phyloP scores from a whole-genome alignment of 176 grass and related monocot genomes.

The Oryza glumipatula region DNA sequence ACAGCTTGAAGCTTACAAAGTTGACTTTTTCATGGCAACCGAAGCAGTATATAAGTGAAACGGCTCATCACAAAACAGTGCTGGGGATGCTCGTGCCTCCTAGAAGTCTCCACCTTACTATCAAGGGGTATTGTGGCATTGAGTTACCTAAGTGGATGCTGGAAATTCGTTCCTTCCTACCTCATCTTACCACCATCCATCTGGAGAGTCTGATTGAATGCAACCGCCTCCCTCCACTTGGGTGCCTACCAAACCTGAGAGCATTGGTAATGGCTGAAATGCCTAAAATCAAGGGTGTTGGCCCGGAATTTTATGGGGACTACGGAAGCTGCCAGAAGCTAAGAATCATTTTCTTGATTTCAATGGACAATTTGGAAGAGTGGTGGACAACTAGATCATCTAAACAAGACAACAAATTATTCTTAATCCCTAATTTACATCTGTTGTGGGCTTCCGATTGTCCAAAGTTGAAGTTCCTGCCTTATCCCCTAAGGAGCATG shows the following conservation, averaged over 20 bases:
- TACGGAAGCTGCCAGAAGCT: neutral
- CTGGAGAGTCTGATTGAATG: neutral
- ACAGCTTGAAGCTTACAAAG: neutral
- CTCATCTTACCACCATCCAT: neutral
- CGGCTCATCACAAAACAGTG: neutral
- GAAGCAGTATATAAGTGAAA: neutral
- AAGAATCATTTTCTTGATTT: fast-evolving
- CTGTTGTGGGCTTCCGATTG: fast-evolving
- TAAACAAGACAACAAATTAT: neutral
- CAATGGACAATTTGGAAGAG: constrained; percentile 2
- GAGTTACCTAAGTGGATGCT: neutral
- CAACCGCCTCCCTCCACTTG: constrained; percentile 4
- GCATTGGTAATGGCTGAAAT: fast-evolving
- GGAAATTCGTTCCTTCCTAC: neutral
- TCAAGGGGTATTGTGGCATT: fast-evolving
- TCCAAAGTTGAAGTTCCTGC: constrained; percentile 18
- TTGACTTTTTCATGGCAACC: neutral
- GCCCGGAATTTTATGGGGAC: neutral
- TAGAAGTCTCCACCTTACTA: neutral
- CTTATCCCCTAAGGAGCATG: constrained; percentile 5
- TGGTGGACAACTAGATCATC: constrained; percentile 12
- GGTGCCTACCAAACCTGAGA: neutral
- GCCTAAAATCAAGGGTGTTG: neutral
- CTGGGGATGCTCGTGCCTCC: neutral
- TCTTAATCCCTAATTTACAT: constrained; percentile 11